Base-by-base conservation (phyloP, 1,139 yeast species). In the Taphrina betulina region DNA sequence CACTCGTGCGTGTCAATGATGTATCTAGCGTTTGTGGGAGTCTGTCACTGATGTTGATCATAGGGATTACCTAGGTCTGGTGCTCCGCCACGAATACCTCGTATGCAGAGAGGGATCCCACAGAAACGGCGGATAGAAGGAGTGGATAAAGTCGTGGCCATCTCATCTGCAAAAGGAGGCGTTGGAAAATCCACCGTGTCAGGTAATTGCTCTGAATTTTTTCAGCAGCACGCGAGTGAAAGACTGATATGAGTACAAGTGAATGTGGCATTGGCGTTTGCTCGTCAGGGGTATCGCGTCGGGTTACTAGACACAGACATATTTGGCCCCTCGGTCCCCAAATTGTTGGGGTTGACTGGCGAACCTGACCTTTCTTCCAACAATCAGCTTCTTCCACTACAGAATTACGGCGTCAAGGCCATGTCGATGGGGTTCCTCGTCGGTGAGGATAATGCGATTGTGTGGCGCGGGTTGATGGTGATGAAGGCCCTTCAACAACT, bases 371-470 rank as follows among this genome's bases (percentile, higher is more conserved):
- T 85, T 19, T 72, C 81, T 0, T 70, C 70, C 2, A 63, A 68
- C 12, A 89, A 89, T 0, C 78, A 77, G 62, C 71, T 87, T 4
- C 67, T 83, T 0, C 95, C 95, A 0, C 68, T 86, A 63, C 68
- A 76, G n/a, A 87, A 86, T 65, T 85, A 83, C 62, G 95, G 95
- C 0, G 68, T 87, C 1, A 82, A 84, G 63, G 80, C 92, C 3
- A 87, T 87, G 95, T 85, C 95, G 0, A 87, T 87, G 95, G 95
- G 95, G 0, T 86, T 83, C 64, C 71, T 87, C 63, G 78, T 87
- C 1, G 71, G 76, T n/a, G 85, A 85, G 24, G 79, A 75, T 38
- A 76, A 77, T 50, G 88, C 95, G 0, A 78, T 88, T 2, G 94
- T 85, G 0, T 87, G 95, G 95, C 72, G 95, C 60, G 95, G 95